Conservation (phyloP, 2,329 filamentous ascomycete species). For the Pseudocercospora eumusae region DNA sequence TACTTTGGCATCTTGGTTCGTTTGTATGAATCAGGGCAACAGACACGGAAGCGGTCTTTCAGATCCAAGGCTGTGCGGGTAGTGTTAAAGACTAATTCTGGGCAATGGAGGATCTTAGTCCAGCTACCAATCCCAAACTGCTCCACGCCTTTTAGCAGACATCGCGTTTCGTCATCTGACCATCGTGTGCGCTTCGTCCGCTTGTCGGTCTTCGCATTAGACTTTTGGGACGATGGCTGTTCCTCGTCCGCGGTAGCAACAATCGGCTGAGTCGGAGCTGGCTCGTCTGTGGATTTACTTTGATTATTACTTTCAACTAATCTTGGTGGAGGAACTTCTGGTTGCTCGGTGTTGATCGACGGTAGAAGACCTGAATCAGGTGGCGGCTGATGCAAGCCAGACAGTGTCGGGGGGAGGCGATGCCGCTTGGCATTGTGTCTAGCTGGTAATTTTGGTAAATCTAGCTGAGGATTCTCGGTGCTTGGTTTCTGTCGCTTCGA, state of each 20-base stretch:
- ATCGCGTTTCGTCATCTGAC: constrained; percentile 63
- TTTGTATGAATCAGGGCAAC: constrained; percentile 35
- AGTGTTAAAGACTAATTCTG: constrained; percentile 59
- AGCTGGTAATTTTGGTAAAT: constrained; percentile 43
- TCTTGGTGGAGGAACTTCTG: constrained; percentile 21
- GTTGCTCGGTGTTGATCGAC: constrained; percentile 51
- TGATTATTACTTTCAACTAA: neutral
- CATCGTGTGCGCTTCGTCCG: constrained; percentile 52
- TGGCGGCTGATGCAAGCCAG: constrained; percentile 64
- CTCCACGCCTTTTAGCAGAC: constrained; percentile 60
- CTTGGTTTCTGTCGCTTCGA: constrained; percentile 30
- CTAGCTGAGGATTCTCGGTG: constrained; percentile 25
- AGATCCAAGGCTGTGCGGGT: constrained; percentile 61
- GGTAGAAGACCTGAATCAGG: constrained; percentile 63
- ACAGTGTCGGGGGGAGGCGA: constrained; percentile 54
- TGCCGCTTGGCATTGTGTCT: constrained; percentile 38
- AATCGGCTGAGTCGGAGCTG: neutral
- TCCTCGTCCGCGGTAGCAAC: neutral
- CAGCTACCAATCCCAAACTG: constrained; percentile 65
- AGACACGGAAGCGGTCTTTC: constrained; percentile 57
- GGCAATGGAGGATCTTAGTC: constrained; percentile 62
- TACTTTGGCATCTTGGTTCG: constrained; percentile 2
- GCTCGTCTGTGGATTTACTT: neutral
- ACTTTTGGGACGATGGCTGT: neutral
- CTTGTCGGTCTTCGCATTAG: constrained; percentile 40